Percentiles rank a stretch among this genome's conserved stretches.
These are phyloP conservation scores for Paecilomyces sp. DNA, from an alignment of 2,329 filamentous ascomycete species.

Conservation along the genomic window DNA sequence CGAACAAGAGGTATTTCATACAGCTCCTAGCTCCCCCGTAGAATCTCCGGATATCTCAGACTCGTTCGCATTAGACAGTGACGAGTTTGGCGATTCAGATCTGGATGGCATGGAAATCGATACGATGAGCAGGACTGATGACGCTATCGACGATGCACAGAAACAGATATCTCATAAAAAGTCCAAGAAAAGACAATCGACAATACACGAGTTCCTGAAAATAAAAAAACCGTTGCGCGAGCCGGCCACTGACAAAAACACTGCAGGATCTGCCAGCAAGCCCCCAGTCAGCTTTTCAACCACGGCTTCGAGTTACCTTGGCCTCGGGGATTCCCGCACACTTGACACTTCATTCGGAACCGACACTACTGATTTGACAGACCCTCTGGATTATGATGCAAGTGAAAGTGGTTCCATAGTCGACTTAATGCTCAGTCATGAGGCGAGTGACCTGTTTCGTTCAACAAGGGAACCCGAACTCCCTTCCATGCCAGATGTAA, in stretches of 20 bases:
- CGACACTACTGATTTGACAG: constrained; percentile 21
- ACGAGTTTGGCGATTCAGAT: constrained; percentile 12
- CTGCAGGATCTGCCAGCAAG: constrained; percentile 2
- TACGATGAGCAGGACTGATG: constrained; percentile 10
- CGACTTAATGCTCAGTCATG: constrained; percentile 10
- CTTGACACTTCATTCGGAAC: constrained; percentile 21
- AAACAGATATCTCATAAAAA: constrained; percentile 5
- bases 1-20: constrained; percentile 18
- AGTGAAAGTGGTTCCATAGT: constrained; percentile 17
- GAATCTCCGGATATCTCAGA: constrained; percentile 5
- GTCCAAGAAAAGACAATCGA: constrained; percentile 12
- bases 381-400: constrained; percentile 8
- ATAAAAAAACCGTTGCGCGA: constrained; percentile 1
- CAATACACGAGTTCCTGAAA: constrained; percentile 11
- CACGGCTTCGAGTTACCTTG: constrained; percentile 10
- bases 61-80: constrained; percentile 6
- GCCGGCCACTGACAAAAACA: not conserved
- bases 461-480: not conserved
- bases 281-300: constrained; percentile 18
- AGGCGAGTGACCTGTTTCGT: constrained; percentile 7
- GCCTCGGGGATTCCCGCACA: constrained; percentile 4
- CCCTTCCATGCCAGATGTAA: not conserved
- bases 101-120: constrained; percentile 13
- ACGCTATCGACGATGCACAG: constrained; percentile 7
- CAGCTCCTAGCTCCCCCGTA: constrained; percentile 16